Percentiles rank a stretch among this genome's conserved stretches.
Conservation (phyloP, 2,329 filamentous ascomycete species). For the Diaporthe caulivora region DNA sequence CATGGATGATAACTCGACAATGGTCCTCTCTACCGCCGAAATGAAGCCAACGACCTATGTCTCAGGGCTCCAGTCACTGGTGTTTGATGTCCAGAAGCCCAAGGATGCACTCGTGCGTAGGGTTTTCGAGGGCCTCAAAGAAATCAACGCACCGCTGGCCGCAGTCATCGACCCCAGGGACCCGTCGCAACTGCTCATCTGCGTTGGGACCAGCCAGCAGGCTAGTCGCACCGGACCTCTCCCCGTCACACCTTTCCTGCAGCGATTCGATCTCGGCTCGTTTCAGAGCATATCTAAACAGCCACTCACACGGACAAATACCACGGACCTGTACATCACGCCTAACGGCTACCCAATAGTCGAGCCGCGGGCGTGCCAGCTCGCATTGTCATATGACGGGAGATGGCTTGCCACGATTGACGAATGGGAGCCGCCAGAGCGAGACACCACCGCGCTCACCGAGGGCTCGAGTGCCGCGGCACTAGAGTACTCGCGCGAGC, state of each 20-base stretch:
- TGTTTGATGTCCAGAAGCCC: slow-evolving; percentile 62
- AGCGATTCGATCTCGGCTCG: slow-evolving; percentile 87
- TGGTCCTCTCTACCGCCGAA: slow-evolving; percentile 91
- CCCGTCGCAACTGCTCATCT: slow-evolving; percentile 75
- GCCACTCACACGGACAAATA: slow-evolving; percentile 88
- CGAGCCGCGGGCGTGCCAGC: slow-evolving; percentile 81
- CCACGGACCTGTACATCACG: slow-evolving; percentile 82
- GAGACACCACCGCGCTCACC: slow-evolving; percentile 73
- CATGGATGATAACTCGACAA: slow-evolving; percentile 91
- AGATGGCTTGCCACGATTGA: slow-evolving; percentile 93
- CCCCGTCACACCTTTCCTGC: slow-evolving; percentile 72
- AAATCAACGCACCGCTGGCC: slow-evolving; percentile 65
- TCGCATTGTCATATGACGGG: slow-evolving; percentile 84
- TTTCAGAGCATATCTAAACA: slow-evolving; percentile 86
- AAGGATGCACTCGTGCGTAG: slow-evolving; percentile 67
- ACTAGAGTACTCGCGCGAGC: slow-evolving; percentile 62
- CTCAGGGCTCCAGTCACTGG: slow-evolving; percentile 80
- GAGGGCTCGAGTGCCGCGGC: slow-evolving; percentile 51
- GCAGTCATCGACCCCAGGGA: slow-evolving; percentile 73
- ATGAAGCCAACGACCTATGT: slow-evolving; percentile 87
- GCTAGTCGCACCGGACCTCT: slow-evolving; percentile 63
- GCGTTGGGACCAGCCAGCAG: slow-evolving; percentile 73
- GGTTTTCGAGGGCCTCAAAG: slow-evolving; percentile 59
- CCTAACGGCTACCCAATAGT: slow-evolving; percentile 78
- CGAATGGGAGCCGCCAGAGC: slow-evolving; percentile 83